These are phyloP conservation scores for Orychophragmus violaceus DNA, from an alignment of 345 rosid species.

Conservation along the genomic window DNA sequence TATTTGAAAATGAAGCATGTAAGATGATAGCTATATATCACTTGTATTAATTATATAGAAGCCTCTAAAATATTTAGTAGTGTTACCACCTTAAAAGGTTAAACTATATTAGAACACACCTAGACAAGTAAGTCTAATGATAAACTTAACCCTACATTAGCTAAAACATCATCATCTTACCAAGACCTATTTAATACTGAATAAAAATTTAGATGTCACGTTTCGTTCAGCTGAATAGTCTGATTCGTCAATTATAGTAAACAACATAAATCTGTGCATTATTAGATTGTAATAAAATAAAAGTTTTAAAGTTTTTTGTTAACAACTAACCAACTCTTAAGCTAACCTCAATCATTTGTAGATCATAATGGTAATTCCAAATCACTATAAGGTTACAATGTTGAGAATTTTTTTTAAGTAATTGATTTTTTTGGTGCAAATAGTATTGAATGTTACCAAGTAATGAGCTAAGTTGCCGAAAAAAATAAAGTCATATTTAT, in stretches of 20 bases:
- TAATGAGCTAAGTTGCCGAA: constrained; percentile 7
- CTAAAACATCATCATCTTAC: constrained; percentile 16
- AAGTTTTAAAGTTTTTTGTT: not conserved
- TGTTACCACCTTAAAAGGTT: not conserved
- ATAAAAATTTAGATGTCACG: not conserved
- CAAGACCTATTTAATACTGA: not conserved
- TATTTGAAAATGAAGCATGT: constrained; percentile 15
- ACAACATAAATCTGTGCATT: not conserved
- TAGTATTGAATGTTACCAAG: not conserved
- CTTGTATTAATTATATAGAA: not conserved
- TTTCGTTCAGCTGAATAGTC: not conserved
- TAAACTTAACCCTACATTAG: constrained; percentile 13
- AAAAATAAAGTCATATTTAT: too few species aligned
- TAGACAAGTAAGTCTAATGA: not conserved
- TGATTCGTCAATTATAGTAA: not conserved
- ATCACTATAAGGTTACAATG: not conserved
- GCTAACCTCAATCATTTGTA: not conserved
- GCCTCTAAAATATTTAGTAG: not conserved
- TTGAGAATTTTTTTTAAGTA: not conserved
- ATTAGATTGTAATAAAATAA: not conserved
- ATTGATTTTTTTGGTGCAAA: too few species aligned
- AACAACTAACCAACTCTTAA: not conserved
- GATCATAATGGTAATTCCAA: not conserved
- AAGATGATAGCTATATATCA: not conserved
- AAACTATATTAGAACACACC: constrained; percentile 7